Percentiles rank a stretch among this genome's conserved stretches.
These are phyloP conservation scores for Orbilia quercus DNA, from an alignment of 2,329 filamentous ascomycete genomes.

Conservation along the genomic window DNA sequence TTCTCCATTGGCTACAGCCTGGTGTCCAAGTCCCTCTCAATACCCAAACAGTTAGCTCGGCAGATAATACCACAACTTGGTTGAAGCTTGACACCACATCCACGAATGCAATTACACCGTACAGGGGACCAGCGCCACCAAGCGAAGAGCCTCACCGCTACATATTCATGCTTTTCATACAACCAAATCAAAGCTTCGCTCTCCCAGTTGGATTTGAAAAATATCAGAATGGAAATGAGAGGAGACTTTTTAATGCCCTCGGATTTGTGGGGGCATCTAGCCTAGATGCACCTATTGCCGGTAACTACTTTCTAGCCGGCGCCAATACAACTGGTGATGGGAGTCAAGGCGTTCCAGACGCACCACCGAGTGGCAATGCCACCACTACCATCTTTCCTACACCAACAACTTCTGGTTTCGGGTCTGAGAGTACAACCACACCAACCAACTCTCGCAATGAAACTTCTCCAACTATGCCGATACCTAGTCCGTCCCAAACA, in stretches of 20 bases:
- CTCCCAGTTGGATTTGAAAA: conserved; percentile 38
- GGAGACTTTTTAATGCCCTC: conserved; percentile 33
- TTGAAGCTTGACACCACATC: conserved; percentile 41
- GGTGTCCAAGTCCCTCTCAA: conserved; percentile 32
- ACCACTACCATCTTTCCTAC: neutral
- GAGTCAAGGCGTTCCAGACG: conserved; percentile 2
- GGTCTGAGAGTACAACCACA: conserved; percentile 1
- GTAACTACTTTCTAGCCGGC: conserved; percentile 44
- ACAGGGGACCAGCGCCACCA: conserved; percentile 40
- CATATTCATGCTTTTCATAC: conserved; percentile 51
- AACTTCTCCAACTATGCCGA: conserved; percentile 25
- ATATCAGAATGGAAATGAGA: conserved; percentile 34
- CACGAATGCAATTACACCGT: conserved; percentile 33
- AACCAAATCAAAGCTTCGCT: conserved; percentile 28
- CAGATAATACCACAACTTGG: conserved; percentile 16
- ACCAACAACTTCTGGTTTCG: neutral
- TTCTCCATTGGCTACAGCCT: conserved; percentile 51
- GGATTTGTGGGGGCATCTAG: conserved; percentile 32
- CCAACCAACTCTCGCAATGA: conserved; percentile 12
- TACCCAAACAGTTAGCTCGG: conserved; percentile 21
- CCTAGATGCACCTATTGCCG: conserved; percentile 23
- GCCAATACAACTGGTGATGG: conserved; percentile 39
- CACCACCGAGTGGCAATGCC: conserved; percentile 1
- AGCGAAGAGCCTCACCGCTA: conserved; percentile 47
- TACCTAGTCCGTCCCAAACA: conserved; percentile 28